Evolutionary conservation across 2,329 filamentous ascomycete species (phyloP).

Genomic region (Pseudovirgaria hyperparasitica): DNA sequence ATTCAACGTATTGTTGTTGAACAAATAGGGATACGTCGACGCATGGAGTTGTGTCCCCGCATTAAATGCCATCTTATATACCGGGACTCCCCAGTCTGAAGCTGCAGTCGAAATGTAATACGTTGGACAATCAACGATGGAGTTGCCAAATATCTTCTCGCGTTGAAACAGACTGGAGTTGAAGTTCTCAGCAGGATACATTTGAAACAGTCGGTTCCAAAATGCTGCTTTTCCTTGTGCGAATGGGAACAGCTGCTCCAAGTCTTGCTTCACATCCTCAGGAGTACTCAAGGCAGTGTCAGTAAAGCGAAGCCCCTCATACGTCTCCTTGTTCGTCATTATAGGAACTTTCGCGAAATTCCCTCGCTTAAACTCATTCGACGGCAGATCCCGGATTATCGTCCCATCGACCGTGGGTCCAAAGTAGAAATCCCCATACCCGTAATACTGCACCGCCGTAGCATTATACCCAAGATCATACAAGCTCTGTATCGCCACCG

Average conservation of each 20-base stretch:
- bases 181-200: conserved; percentile 20
- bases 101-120: conserved; percentile 19
- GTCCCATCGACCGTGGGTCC: conserved; percentile 23
- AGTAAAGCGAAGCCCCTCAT: conserved; percentile 24
- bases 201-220: conserved; percentile 20
- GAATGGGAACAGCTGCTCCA: conserved; percentile 18
- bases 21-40: conserved; percentile 14
- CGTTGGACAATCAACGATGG: conserved; percentile 23
- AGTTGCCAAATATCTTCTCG: conserved; percentile 25
- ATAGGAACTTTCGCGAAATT: conserved; percentile 23
- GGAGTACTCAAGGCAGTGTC: conserved; percentile 15
- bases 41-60: conserved; percentile 22
- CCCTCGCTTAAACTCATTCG: conserved; percentile 17
- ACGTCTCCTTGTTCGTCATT: conserved; percentile 18
- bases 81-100: conserved; percentile 9
- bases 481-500: conserved; percentile 10
- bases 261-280: conserved; percentile 15
- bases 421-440: conserved; percentile 22
- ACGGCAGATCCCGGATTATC: conserved; percentile 19
- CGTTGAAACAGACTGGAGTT: conserved; percentile 26
- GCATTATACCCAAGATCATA: too few relatives aligned
- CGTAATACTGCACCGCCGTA: conserved; percentile 13
- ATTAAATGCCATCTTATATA: conserved; percentile 22
- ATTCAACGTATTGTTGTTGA: conserved; percentile 6
- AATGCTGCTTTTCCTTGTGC: conserved; percentile 20